Evolutionary conservation across 2,329 filamentous ascomycete genomes (phyloP).

Genomic region (Exophiala sp.): DNA sequence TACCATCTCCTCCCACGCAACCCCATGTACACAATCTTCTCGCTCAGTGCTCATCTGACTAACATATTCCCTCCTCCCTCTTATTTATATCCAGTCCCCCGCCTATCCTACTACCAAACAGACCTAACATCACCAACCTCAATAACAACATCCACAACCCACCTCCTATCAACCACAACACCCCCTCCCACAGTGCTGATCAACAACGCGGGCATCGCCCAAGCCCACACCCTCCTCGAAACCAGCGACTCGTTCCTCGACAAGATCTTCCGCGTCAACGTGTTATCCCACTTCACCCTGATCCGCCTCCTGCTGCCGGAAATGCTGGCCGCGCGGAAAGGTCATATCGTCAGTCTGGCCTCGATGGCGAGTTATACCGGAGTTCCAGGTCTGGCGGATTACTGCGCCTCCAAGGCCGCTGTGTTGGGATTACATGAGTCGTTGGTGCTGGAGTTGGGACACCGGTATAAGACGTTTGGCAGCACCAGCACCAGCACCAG

Average conservation of each 20-base stretch:
- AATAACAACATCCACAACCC: constrained; percentile 49
- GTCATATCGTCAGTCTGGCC: constrained; percentile 66
- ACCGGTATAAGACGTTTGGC: constrained; percentile 45
- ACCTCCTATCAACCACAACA: constrained; percentile 44
- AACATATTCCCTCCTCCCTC: neutral
- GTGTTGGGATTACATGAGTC: constrained; percentile 63
- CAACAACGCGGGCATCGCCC: constrained; percentile 62
- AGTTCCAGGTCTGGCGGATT: constrained; percentile 61
- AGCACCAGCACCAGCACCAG: neutral
- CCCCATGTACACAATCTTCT: no score
- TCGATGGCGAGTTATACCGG: constrained; percentile 57
- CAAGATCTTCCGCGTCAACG: constrained; percentile 66
- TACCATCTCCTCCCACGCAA: no score
- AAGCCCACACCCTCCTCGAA: constrained; percentile 56
- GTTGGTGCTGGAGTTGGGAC: constrained; percentile 52
- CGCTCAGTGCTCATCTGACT: no score
- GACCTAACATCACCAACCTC: constrained; percentile 58
- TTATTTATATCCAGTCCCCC: constrained; percentile 6
- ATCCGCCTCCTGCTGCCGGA: constrained; percentile 59
- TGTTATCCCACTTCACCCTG: constrained; percentile 61
- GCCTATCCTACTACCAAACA: constrained; percentile 22
- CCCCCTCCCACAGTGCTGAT: constrained; percentile 60
- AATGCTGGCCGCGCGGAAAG: constrained; percentile 60
- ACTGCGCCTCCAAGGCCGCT: constrained; percentile 61
- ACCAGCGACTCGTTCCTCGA: constrained; percentile 54